These are phyloP conservation scores for Aspergillus transmontanensis DNA, from an alignment of 2,329 filamentous ascomycete species.

Conservation along the genomic window DNA sequence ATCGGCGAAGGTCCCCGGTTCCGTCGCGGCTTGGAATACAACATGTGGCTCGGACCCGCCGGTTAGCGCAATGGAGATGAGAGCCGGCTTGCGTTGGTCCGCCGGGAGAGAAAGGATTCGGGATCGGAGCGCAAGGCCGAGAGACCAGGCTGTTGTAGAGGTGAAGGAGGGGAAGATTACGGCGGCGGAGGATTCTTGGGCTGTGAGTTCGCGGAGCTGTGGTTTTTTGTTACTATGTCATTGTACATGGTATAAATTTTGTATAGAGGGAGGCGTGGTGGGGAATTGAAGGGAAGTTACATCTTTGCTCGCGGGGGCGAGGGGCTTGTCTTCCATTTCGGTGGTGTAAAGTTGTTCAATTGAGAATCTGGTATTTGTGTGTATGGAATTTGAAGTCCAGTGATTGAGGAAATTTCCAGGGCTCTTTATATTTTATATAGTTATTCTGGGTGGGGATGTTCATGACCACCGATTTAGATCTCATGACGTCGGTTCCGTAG, in stretches of 20 bases:
- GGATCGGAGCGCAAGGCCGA: constrained; percentile 41
- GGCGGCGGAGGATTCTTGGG: constrained; percentile 32
- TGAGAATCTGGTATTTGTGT: background rate
- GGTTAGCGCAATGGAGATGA: constrained; percentile 44
- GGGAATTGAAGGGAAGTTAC: constrained; percentile 18
- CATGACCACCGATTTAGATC: too few relatives aligned
- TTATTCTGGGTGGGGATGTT: background rate
- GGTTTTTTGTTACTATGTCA: constrained; percentile 2
- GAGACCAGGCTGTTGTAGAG: constrained; percentile 39
- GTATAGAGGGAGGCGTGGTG: background rate
- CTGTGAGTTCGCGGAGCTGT: constrained; percentile 30
- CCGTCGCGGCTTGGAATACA: constrained; percentile 70
- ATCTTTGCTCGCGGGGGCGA: constrained; percentile 33
- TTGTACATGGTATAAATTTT: background rate
- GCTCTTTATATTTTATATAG: background rate
- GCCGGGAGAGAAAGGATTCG: constrained; percentile 39
- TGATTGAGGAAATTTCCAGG: background rate
- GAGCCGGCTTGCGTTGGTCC: constrained; percentile 38
- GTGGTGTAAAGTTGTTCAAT: background rate
- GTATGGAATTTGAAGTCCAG: background rate
- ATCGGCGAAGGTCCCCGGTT: constrained; percentile 69
- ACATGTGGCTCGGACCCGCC: constrained; percentile 50
- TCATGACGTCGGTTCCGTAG: background rate
- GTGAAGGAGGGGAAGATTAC: constrained; percentile 43
- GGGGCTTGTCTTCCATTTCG: constrained; percentile 30